Evolutionary conservation across 345 rosid species (phyloP).

Genomic region (Bruguiera gymnorhiza): DNA sequence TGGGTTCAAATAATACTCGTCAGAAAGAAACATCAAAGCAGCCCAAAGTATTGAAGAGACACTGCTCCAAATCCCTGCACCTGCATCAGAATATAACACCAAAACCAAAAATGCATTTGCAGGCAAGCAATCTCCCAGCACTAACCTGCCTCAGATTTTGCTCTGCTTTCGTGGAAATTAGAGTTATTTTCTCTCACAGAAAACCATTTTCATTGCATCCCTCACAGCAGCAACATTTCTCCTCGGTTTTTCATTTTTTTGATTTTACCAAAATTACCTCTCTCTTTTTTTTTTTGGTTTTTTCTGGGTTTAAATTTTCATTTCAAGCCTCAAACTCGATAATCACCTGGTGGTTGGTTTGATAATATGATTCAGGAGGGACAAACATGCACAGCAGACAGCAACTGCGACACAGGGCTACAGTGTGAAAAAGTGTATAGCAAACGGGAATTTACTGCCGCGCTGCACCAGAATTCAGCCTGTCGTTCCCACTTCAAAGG

Average conservation of each 20-base stretch:
- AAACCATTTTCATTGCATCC: slow-evolving; percentile 21
- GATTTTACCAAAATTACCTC: background rate
- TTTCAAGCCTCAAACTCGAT: background rate
- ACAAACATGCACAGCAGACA: slow-evolving; percentile 18
- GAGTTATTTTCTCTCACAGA: slow-evolving; percentile 30
- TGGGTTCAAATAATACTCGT: background rate
- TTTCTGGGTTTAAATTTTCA: background rate
- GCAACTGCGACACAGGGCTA: slow-evolving; percentile 21
- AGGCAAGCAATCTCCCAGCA: slow-evolving; percentile 10
- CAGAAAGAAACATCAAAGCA: background rate
- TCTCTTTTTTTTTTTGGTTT: background rate
- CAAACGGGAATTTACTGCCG: slow-evolving; percentile 23
- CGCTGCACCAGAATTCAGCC: slow-evolving; percentile 32
- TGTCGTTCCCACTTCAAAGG: slow-evolving; percentile 24
- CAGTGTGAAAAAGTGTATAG: slow-evolving; percentile 27
- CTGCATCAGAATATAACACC: background rate
- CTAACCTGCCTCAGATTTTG: background rate
- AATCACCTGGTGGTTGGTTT: background rate
- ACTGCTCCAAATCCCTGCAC: background rate
- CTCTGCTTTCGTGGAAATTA: slow-evolving; percentile 4
- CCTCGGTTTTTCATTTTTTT: slow-evolving; percentile 10
- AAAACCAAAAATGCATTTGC: slow-evolving; percentile 11
- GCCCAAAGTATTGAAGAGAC: background rate
- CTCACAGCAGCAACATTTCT: slow-evolving; percentile 38
- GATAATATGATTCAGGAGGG: slow-evolving; percentile 14